Conservation (phyloP, 768 basidiomycete species). For the Hericium coralloides region DNA sequence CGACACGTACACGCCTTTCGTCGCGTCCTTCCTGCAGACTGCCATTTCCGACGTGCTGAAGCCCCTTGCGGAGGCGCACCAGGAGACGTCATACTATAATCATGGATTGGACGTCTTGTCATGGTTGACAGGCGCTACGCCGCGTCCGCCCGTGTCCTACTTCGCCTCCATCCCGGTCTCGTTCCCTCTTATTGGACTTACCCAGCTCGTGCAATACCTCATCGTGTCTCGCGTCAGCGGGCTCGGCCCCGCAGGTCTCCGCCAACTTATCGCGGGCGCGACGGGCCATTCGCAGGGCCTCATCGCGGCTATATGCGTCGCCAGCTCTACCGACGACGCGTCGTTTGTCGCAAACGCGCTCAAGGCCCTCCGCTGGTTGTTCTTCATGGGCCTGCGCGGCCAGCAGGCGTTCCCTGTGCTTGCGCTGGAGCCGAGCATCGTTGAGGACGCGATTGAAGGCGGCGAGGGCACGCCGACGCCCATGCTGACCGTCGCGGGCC, state of each 20-base stretch:
- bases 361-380: constrained; percentile 87
- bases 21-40: constrained; percentile 57
- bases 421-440: constrained; percentile 79
- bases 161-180: constrained; percentile 91
- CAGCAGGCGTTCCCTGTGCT: constrained; percentile 93
- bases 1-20: constrained; percentile 86
- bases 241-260: constrained; percentile 73
- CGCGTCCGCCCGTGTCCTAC: constrained; percentile 76
- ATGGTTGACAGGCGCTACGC: constrained; percentile 68
- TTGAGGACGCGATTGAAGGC: constrained; percentile 81
- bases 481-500: constrained; percentile 87
- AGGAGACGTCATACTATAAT: constrained; percentile 57
- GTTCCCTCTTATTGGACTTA: constrained; percentile 91
- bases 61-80: constrained; percentile 56
- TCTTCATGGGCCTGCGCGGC: constrained; percentile 88
- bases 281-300: constrained; percentile 98
- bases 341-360: constrained; percentile 66
- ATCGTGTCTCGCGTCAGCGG: constrained; percentile 67
- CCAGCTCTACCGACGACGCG: constrained; percentile 68
- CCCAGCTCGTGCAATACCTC: constrained; percentile 91
- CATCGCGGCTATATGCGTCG: constrained; percentile 84
- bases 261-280: constrained; percentile 67
- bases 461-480: constrained; percentile 91
- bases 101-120: constrained; percentile 74
- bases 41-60: constrained; percentile 60